Evolutionary conservation across 2,329 filamentous ascomycete genomes (phyloP).

Genomic region (Epichloe scottii): DNA sequence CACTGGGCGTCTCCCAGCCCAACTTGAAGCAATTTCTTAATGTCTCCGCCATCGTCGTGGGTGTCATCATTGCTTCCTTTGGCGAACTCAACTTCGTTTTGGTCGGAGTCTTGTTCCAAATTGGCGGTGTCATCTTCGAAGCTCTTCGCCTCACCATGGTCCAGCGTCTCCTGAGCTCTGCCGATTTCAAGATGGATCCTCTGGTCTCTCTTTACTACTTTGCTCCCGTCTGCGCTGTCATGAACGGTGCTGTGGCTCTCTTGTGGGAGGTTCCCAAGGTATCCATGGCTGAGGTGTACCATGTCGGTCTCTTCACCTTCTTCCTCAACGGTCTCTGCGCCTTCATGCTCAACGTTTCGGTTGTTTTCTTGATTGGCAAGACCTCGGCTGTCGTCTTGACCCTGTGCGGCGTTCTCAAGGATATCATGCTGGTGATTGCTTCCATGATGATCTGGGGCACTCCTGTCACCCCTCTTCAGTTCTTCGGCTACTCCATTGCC

Average conservation of each 20-base stretch:
- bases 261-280: slow-evolving; percentile 62
- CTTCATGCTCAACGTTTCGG: slow-evolving; percentile 73
- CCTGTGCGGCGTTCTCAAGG: slow-evolving; percentile 78
- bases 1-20: slow-evolving; percentile 69
- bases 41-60: slow-evolving; percentile 86
- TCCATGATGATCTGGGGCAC: slow-evolving; percentile 76
- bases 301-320: slow-evolving; percentile 61
- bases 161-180: slow-evolving; percentile 65
- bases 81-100: slow-evolving; percentile 91
- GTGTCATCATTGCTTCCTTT: slow-evolving; percentile 86
- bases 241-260: slow-evolving; percentile 65
- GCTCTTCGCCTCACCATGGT: slow-evolving; percentile 76
- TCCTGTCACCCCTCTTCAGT: slow-evolving; percentile 60
- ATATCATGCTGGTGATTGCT: slow-evolving; percentile 67
- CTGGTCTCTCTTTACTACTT: slow-evolving; percentile 86
- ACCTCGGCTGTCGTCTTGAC: slow-evolving; percentile 78
- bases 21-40: slow-evolving; percentile 84
- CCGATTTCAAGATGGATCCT: slow-evolving; percentile 87
- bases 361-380: slow-evolving; percentile 80
- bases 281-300: slow-evolving; percentile 56
- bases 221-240: slow-evolving; percentile 68
- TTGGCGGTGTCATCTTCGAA: slow-evolving; percentile 68
- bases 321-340: slow-evolving; percentile 66
- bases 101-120: slow-evolving; percentile 67
- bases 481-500: slow-evolving; percentile 74